Percentiles rank a stretch among this genome's conserved stretches.
phyloP scores from a whole-genome alignment of 202 grass and related monocot genomes.

The Digitaria exilis region DNA sequence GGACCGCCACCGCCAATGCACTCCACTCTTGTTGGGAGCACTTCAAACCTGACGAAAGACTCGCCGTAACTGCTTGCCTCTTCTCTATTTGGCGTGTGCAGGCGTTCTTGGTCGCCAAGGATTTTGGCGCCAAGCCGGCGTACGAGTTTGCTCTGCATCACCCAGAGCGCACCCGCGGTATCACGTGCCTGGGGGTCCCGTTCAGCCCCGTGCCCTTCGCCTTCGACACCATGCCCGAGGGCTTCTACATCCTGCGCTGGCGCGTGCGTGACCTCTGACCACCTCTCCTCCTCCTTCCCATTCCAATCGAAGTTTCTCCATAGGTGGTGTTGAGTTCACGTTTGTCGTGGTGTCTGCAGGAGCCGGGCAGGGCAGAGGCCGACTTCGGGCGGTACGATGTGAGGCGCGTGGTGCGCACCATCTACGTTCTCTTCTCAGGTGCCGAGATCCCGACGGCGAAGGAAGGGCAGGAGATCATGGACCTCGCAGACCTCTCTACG shows the following conservation, averaged over 20 bases:
- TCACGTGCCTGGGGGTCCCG: constrained; percentile 58
- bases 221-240: constrained; percentile 53
- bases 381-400: constrained; percentile 58
- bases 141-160: constrained; percentile 60
- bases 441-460: constrained; percentile 53
- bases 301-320: no score
- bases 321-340: no score
- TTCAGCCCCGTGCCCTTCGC: constrained; percentile 29
- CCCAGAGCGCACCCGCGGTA: constrained; percentile 51
- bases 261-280: constrained; percentile 24
- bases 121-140: constrained; percentile 48
- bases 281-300: no score
- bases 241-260: constrained; percentile 69
- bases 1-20: no score
- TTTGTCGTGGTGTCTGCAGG: no score
- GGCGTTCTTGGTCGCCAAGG: constrained; percentile 73
- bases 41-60: no score
- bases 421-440: constrained; percentile 64
- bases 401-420: constrained; percentile 54
- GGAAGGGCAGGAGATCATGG: constrained; percentile 69
- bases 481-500: constrained; percentile 52
- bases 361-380: constrained; percentile 63
- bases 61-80: no score
- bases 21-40: no score
- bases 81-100: no score